Evolutionary conservation across 345 rosid species (phyloP).

Genomic region (Boechera divaricarpa): DNA sequence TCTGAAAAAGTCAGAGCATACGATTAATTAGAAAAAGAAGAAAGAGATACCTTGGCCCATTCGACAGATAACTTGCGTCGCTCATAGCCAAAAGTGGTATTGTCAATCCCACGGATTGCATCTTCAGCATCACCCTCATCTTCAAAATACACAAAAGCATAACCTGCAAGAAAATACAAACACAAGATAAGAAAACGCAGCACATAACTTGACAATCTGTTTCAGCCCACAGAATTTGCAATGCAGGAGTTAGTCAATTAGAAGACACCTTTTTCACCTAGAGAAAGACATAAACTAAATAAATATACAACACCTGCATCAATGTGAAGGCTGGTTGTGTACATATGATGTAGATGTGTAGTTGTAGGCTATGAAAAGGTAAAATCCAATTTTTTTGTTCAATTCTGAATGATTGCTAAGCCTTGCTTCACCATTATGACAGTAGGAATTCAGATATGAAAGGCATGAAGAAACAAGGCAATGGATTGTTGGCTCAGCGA

Average conservation of each 20-base stretch:
- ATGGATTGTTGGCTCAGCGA: constrained; percentile 38
- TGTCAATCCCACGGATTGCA: constrained; percentile 76
- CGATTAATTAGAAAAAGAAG: neutral
- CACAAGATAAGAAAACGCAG: constrained; percentile 30
- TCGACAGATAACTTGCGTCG: constrained; percentile 74
- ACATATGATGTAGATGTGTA: constrained; percentile 62
- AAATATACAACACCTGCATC: constrained; percentile 79
- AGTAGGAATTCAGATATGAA: constrained; percentile 67
- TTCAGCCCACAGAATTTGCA: constrained; percentile 21
- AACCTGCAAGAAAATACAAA: constrained; percentile 56
- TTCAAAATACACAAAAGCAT: constrained; percentile 89
- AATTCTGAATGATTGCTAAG: constrained; percentile 71
- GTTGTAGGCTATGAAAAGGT: constrained; percentile 58
- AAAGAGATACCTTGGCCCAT: constrained; percentile 74
- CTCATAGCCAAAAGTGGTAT: constrained; percentile 74
- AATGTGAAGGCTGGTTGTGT: constrained; percentile 67
- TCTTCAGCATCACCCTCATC: constrained; percentile 88
- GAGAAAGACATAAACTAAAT: constrained; percentile 38
- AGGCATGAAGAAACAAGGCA: constrained; percentile 62
- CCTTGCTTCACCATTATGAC: constrained; percentile 74
- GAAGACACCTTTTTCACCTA: constrained; percentile 44
- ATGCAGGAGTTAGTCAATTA: neutral
- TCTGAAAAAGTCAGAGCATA: neutral
- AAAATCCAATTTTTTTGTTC: constrained; percentile 46
- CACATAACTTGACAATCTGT: neutral